Evolutionary conservation across 768 basidiomycete genomes (phyloP).

Genomic region (Hysterangium stoloniferum): DNA sequence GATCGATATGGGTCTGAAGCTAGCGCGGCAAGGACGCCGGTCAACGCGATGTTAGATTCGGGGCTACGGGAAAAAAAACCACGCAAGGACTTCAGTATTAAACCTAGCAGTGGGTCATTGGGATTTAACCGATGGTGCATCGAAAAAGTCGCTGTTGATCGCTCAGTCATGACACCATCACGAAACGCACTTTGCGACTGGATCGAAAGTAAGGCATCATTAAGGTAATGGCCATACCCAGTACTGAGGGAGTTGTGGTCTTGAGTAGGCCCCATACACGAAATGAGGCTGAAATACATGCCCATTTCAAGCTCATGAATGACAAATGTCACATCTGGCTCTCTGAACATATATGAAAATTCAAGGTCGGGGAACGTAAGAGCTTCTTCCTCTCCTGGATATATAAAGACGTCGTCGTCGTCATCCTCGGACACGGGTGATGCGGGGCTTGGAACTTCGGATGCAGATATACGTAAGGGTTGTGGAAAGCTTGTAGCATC

Average conservation of each 20-base stretch:
- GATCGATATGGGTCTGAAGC: slow-evolving; percentile 83
- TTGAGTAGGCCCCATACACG: slow-evolving; percentile 67
- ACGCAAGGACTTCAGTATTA: slow-evolving; percentile 61
- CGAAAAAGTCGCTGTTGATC: slow-evolving; percentile 25
- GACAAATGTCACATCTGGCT: slow-evolving; percentile 67
- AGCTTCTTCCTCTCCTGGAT: slow-evolving; percentile 26
- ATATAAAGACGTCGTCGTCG: slow-evolving; percentile 45
- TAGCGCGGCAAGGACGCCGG: slow-evolving; percentile 70
- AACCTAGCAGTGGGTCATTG: slow-evolving; percentile 66
- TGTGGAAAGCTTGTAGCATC: slow-evolving; percentile 69
- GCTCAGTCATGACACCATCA: slow-evolving; percentile 33
- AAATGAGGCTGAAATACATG: slow-evolving; percentile 70
- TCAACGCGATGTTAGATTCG: slow-evolving; percentile 83
- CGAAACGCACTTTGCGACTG: slow-evolving; percentile 57
- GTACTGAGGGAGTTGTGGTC: slow-evolving; percentile 71
- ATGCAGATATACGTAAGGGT: slow-evolving; percentile 34
- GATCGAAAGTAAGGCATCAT: slow-evolving; percentile 63
- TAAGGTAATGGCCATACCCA: slow-evolving; percentile 76
- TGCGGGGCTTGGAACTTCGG: neutral
- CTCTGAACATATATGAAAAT: slow-evolving; percentile 22
- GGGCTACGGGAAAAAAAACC: slow-evolving; percentile 81
- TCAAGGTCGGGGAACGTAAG: slow-evolving; percentile 16
- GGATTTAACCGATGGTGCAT: slow-evolving; percentile 69
- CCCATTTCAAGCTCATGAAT: slow-evolving; percentile 81
- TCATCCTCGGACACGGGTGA: slow-evolving; percentile 24